phyloP scores from a whole-genome alignment of 2,329 filamentous ascomycete species.

The Ascosphaera apis region DNA sequence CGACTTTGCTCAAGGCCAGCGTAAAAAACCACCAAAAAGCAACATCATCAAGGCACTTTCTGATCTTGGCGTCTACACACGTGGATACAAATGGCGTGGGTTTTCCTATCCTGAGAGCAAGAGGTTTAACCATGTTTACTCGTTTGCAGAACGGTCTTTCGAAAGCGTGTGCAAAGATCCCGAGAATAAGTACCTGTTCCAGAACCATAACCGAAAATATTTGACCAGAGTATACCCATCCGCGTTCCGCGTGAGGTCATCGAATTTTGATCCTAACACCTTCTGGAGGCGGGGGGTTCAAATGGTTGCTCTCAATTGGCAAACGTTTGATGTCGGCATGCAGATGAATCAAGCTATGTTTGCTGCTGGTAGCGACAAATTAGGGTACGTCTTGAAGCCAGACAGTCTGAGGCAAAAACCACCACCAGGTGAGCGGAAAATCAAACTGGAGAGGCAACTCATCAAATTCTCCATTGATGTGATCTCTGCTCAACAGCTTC shows the following conservation, averaged over 20 bases:
- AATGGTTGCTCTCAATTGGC: slow-evolving; percentile 97
- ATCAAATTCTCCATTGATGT: slow-evolving; percentile 71
- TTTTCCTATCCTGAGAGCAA: slow-evolving; percentile 61
- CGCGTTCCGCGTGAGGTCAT: slow-evolving; percentile 56
- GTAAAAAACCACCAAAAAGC: slow-evolving; percentile 43
- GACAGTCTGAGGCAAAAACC: slow-evolving; percentile 41
- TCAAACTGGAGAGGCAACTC: slow-evolving; percentile 54
- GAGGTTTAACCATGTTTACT: slow-evolving; percentile 84
- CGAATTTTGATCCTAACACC: slow-evolving; percentile 80
- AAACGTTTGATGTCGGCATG: slow-evolving; percentile 88
- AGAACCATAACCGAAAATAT: slow-evolving; percentile 76
- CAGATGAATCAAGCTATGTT: slow-evolving; percentile 98
- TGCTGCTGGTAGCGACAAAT: slow-evolving; percentile 60
- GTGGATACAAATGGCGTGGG: slow-evolving; percentile 59
- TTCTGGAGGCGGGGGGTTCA: slow-evolving; percentile 93
- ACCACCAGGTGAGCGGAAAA: slow-evolving; percentile 12
- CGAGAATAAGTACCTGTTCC: slow-evolving; percentile 53
- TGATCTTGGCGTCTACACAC: slow-evolving; percentile 59
- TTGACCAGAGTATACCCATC: slow-evolving; percentile 90
- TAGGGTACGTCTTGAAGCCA: slow-evolving; percentile 87
- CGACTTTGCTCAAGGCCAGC: slow-evolving; percentile 32
- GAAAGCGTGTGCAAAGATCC: slow-evolving; percentile 54
- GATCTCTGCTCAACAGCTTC: slow-evolving; percentile 85
- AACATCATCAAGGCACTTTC: slow-evolving; percentile 72
- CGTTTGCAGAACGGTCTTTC: slow-evolving; percentile 77